Evolutionary conservation across 2,329 filamentous ascomycete genomes (phyloP), one percentile per base, ranked within the genome.

Genomic region (Aphanoascus verrucosus): DNA sequence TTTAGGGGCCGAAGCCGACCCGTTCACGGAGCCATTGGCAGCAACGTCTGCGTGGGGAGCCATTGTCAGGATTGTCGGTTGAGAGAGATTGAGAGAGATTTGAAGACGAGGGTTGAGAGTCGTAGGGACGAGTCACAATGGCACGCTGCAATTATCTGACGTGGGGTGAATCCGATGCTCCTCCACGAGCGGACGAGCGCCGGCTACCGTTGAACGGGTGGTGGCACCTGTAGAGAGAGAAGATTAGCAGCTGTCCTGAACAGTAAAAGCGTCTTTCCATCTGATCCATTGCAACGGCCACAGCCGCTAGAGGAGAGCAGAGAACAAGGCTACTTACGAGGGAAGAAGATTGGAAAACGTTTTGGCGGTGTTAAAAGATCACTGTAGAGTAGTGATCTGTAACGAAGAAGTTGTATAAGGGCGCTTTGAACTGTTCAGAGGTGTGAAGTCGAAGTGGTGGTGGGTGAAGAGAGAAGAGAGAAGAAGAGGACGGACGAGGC

Each of bases 281-380:
- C 35, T 37, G 12, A 37, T 37, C 35, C 9, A 37, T 37, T n/a
- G 5, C 35, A 37, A 11, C 9, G 32, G n/a, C 35, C 5, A 11
- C 31, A 11, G 28, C 46, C 2, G 8, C n/a, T 20, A 3, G 14
- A 35, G 19, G 15, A 37, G 11, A 20, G n/a, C 40, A 43, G 41
- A 43, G 44, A n/a, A 52, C n/a, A 28, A 28, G 9, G 23, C 28
- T 42, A 76, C 88, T 72, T 81, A 95, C 90, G 89, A 95, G 82
- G 93, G 93, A 64, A 96, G 85, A 66, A 94, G 85, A 77, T 94
- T 96, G 79, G 89, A 91, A 85, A 95, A 96, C 90, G 88, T 95
- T 77, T 87, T 95, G 88, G 80, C 85, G 84, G 77, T 79, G 63
- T 67, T 68, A 51, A 62, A 67, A 74, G 83, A 85, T 75, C 81